phyloP scores from a whole-genome alignment of 352 stramenopile species.

The Phytophthora capsici region DNA sequence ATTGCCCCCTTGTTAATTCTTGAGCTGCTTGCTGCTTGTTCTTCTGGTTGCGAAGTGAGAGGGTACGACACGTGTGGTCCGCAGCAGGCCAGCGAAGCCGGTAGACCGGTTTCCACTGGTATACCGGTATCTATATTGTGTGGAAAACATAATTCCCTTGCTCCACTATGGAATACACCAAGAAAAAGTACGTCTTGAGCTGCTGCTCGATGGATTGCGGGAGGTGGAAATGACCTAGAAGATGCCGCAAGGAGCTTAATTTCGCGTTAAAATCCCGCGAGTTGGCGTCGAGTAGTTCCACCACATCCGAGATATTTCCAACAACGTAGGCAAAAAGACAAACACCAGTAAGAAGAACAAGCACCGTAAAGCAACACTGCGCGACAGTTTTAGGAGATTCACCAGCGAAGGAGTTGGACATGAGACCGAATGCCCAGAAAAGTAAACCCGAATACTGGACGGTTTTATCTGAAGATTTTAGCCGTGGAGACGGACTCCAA shows the following conservation, averaged over 20 bases:
- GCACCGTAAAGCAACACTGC: conserved; percentile 56
- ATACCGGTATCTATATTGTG: no score
- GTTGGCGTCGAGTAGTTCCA: conserved; percentile 58
- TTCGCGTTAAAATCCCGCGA: conserved; percentile 64
- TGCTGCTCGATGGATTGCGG: conserved; percentile 51
- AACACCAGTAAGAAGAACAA: conserved; percentile 49
- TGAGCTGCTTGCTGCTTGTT: no score
- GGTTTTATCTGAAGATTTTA: neutral
- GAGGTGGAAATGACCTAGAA: conserved; percentile 61
- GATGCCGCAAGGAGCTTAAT: conserved; percentile 58
- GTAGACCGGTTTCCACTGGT: no score
- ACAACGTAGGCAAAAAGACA: conserved; percentile 64
- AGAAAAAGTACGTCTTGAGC: conserved; percentile 77
- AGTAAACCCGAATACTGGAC: conserved; percentile 51
- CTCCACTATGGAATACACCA: no score
- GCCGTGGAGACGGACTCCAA: conserved; percentile 16
- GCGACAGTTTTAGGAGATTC: conserved; percentile 42
- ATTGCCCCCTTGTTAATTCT: no score
- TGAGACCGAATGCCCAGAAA: conserved; percentile 68
- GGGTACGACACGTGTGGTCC: no score
- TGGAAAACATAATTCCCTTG: no score
- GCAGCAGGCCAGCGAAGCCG: no score
- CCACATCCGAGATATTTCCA: conserved; percentile 65
- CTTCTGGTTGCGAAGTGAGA: no score
- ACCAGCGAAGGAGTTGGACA: conserved; percentile 56